phyloP scores from a whole-genome alignment of 331 rosid genomes.

The Erythrophleum ivorense region DNA sequence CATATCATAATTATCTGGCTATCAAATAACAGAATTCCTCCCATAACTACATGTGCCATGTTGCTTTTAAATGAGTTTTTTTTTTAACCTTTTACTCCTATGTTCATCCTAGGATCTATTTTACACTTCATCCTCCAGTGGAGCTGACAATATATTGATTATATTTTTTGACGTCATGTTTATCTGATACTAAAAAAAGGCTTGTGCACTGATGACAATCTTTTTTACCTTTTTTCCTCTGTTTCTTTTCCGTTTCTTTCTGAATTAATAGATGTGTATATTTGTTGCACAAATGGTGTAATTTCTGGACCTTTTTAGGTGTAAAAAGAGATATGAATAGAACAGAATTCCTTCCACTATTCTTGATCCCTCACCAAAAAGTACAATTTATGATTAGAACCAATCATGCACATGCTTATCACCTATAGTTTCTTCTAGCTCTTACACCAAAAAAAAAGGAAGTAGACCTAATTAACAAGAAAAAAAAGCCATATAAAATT shows the following conservation, averaged over 20 bases:
- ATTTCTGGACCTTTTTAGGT: neutral
- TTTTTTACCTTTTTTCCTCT: neutral
- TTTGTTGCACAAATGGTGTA: neutral
- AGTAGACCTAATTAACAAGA: too few species aligned
- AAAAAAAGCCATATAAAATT: too few species aligned
- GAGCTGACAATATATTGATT: neutral
- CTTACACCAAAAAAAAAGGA: too few species aligned
- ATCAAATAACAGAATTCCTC: neutral
- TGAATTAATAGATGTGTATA: neutral
- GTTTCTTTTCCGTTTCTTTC: neutral
- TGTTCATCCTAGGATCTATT: neutral
- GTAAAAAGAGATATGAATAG: neutral
- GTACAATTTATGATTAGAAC: too few species aligned
- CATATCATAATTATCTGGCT: neutral
- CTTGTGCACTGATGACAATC: neutral
- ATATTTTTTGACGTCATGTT: neutral
- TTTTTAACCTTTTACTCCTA: neutral
- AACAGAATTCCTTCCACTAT: neutral
- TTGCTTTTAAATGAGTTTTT: neutral
- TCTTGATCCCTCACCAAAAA: too few species aligned
- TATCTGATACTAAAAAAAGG: neutral
- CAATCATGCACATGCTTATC: too few species aligned
- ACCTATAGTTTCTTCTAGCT: too few species aligned
- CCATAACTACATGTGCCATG: neutral
- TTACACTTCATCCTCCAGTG: neutral